Conservation (phyloP, 306 rosid genomes). For the Phaseolus lunatus region DNA sequence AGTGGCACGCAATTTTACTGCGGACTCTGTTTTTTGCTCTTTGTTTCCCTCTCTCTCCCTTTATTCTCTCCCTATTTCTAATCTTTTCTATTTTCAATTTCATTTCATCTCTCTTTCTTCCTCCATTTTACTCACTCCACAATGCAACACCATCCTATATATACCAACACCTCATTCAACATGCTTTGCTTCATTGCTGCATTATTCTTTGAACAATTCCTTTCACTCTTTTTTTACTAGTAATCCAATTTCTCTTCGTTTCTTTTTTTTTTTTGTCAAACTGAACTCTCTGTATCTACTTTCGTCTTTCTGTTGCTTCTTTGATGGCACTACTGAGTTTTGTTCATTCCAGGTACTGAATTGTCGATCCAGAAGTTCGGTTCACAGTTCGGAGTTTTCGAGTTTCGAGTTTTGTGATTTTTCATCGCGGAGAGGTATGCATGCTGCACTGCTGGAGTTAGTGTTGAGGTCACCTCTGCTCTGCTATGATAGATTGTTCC, state of each 20-base stretch:
- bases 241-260: background rate
- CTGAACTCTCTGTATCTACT: slow-evolving; percentile 8
- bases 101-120: background rate
- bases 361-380: slow-evolving; percentile 38
- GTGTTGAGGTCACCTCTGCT: slow-evolving; percentile 58
- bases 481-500: slow-evolving; percentile 31
- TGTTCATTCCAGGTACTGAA: slow-evolving; percentile 49
- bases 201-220: background rate
- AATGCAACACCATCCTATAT: slow-evolving; percentile 21
- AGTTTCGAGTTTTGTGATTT: slow-evolving; percentile 40
- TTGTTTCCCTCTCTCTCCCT: background rate
- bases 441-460: slow-evolving; percentile 48
- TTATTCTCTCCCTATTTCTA: slow-evolving; percentile 38
- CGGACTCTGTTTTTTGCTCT: background rate
- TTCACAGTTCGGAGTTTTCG: slow-evolving; percentile 11
- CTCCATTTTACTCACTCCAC: slow-evolving; percentile 24
- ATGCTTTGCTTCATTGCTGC: background rate
- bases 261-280: background rate
- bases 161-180: background rate
- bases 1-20: slow-evolving; percentile 14
- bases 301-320: background rate
- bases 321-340: slow-evolving; percentile 33
- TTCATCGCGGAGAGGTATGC: slow-evolving; percentile 34
- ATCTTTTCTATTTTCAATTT: background rate
- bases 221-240: background rate